These are phyloP conservation scores for Zygosaccharomyces pseudobailii DNA, from an alignment of 1,139 yeast species.

Conservation along the genomic window DNA sequence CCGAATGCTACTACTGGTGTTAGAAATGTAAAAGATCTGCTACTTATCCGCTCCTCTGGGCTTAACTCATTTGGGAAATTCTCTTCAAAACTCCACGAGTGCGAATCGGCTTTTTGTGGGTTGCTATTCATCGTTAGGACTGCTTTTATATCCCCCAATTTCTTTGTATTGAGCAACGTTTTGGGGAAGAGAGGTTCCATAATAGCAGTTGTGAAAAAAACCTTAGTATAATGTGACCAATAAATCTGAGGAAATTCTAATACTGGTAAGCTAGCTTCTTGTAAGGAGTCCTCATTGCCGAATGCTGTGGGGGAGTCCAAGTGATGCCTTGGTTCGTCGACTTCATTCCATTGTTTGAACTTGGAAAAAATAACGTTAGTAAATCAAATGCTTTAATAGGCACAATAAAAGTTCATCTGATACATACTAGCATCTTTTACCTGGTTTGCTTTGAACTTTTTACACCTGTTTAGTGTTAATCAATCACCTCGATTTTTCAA, in stretches of 20 bases:
- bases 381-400: background rate
- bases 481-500: background rate
- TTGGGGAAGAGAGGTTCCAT: slow-evolving; percentile 28
- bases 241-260: slow-evolving; percentile 17
- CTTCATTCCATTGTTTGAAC: slow-evolving; percentile 36
- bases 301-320: slow-evolving; percentile 24
- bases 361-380: slow-evolving; percentile 13
- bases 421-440: slow-evolving; percentile 12
- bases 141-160: slow-evolving; percentile 19
- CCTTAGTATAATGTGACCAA: slow-evolving; percentile 12
- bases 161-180: slow-evolving; percentile 7
- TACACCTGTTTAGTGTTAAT: background rate
- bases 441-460: background rate
- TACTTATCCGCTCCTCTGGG: slow-evolving; percentile 7
- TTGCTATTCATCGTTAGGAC: slow-evolving; percentile 5
- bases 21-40: slow-evolving; percentile 11
- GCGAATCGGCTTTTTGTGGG: background rate
- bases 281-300: slow-evolving; percentile 24
- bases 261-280: slow-evolving; percentile 22
- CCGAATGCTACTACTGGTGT: slow-evolving; percentile 23
- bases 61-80: slow-evolving; percentile 29
- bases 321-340: slow-evolving; percentile 33
- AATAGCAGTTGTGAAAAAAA: slow-evolving; percentile 23
- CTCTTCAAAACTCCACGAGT: slow-evolving; percentile 27
- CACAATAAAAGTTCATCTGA: background rate